Evolutionary conservation across 495 filamentous ascomycete species (phyloP).

Genomic region (Bacidia gigantensis): DNA sequence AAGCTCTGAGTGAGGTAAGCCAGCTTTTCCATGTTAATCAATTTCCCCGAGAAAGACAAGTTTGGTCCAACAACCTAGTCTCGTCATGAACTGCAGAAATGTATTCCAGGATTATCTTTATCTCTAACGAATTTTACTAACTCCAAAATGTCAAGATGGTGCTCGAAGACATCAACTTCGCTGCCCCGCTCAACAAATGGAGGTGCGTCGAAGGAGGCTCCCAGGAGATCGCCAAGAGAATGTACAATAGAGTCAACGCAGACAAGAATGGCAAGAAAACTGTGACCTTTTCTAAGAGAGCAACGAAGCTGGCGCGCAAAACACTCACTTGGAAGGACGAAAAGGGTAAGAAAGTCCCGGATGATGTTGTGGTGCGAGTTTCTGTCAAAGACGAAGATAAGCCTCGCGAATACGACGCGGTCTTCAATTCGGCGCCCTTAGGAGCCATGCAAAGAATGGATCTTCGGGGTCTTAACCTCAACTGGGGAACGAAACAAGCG

Average conservation of each 20-base stretch:
- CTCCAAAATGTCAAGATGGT: too few relatives aligned
- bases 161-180: slow-evolving; percentile 25
- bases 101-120: too few relatives aligned
- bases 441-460: slow-evolving; percentile 19
- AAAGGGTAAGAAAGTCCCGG: not conserved
- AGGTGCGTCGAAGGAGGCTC: slow-evolving; percentile 16
- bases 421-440: slow-evolving; percentile 18
- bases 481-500: slow-evolving; percentile 14
- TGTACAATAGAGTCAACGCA: slow-evolving; percentile 7
- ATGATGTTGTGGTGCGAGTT: slow-evolving; percentile 1
- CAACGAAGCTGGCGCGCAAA: slow-evolving; percentile 6
- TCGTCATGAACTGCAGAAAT: too few relatives aligned
- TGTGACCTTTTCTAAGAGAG: not conserved
- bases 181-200: slow-evolving; percentile 7
- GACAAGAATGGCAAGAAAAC: not conserved
- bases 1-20: slow-evolving; percentile 27
- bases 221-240: slow-evolving; percentile 13
- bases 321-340: not conserved
- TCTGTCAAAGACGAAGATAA: slow-evolving; percentile 6
- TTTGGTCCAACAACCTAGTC: too few relatives aligned
- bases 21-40: too few relatives aligned
- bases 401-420: slow-evolving; percentile 11
- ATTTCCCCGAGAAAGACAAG: too few relatives aligned
- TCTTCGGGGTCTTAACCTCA: slow-evolving; percentile 6
- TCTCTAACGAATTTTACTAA: too few relatives aligned